Evolutionary conservation across 2,329 filamentous ascomycete genomes (phyloP), one percentile per base, ranked within the genome.

Genomic region (Xenoacremonium recifei): DNA sequence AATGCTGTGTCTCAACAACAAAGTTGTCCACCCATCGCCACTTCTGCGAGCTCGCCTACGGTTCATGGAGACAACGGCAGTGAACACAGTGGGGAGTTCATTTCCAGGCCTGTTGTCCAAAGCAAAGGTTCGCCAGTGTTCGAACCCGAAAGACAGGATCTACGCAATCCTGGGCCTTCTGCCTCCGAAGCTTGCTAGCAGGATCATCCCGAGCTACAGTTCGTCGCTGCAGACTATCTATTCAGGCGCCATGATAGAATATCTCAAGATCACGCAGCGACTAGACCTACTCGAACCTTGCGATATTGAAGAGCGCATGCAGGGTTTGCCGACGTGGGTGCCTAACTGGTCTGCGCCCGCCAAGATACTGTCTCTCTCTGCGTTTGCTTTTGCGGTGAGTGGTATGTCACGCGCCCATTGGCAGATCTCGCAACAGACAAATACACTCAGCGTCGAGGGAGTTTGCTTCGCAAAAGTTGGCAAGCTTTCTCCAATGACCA

Each of bases 301-400:
- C 34, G 37, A 34, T 20, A 12, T 27, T 9, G 23, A 7, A 17
- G 18, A 13, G 12, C 31, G 1, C 20, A 27, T 27, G 2, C 27
- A 48, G n/a, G 25, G 21, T 20, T n/a, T n/a, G n/a, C 35, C 45
- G 11, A 35, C 38, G 12, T 40, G 38, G 38, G 38, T 35, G 11
- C 21, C 11, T 7, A 21, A 35, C 31, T 20, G 29, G n/a, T 10
- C 15, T n/a, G 19, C 6, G 18, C 27, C 16, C 33, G 37, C n/a
- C 37, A 39, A 6, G 27, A 18, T 15, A 25, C 27, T 16, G 33
- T 40, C 23, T n/a, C n/a, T n/a, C n/a, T n/a, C n/a, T n/a, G n/a
- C n/a, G n/a, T n/a, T n/a, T n/a, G n/a, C n/a, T n/a, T n/a, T n/a
- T n/a, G n/a, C n/a, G n/a, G n/a, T n/a, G n/a, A n/a, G n/a, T n/a